Evolutionary conservation across 2,329 filamentous ascomycete genomes (phyloP).

Genomic region (Cadophora luteo-olivacea): DNA sequence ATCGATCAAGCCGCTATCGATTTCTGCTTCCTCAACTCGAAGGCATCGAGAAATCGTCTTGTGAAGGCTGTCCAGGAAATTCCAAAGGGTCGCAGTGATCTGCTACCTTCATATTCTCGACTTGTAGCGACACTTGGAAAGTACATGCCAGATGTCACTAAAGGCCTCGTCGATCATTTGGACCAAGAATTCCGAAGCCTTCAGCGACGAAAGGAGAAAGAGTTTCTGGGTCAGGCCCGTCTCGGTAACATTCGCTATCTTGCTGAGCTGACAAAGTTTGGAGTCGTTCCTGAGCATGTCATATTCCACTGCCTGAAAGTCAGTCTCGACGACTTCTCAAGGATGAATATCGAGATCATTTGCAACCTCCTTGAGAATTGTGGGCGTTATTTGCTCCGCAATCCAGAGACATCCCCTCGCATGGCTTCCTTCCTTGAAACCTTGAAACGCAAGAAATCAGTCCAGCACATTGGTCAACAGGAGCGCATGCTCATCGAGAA

Average conservation of each 20-base stretch:
- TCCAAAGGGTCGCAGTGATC: conserved; percentile 89
- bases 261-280: conserved; percentile 96
- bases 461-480: conserved; percentile 92
- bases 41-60: conserved; percentile 92
- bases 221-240: conserved; percentile 92
- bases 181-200: conserved; percentile 97
- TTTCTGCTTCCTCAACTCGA: conserved; percentile 98
- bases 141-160: conserved; percentile 93
- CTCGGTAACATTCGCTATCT: conserved; percentile 97
- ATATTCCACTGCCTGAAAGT: conserved; percentile 99
- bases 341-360: conserved; percentile 99
- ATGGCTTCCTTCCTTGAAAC: conserved; percentile 97
- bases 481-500: conserved; percentile 99
- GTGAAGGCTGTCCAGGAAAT: conserved; percentile 94
- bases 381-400: conserved; percentile 90
- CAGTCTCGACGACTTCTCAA: conserved; percentile 94
- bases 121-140: conserved; percentile 91
- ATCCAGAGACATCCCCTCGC: conserved; percentile 87
- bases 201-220: conserved; percentile 95
- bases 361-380: conserved; percentile 96
- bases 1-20: conserved; percentile 94
- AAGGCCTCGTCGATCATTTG: conserved; percentile 87
- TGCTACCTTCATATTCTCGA: conserved; percentile 90
- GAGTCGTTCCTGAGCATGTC: conserved; percentile 96
- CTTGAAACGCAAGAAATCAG: conserved; percentile 91